Evolutionary conservation across 768 basidiomycete genomes (phyloP).

Genomic region (Dictyophora rubrovolvata): DNA sequence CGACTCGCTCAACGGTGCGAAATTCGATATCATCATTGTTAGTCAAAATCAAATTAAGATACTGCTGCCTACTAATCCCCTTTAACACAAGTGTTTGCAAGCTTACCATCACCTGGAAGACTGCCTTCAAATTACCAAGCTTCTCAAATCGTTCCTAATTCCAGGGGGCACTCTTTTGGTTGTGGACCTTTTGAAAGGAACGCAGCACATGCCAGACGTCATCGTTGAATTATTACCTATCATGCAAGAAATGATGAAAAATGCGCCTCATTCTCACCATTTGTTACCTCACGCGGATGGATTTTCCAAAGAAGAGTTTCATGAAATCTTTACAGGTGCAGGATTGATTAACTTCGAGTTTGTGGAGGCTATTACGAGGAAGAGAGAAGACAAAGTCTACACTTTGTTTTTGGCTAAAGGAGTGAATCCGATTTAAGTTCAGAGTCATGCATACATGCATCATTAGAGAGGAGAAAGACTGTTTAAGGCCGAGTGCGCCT

Average conservation of each 20-base stretch:
- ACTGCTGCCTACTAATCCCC: neutral
- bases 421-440: neutral
- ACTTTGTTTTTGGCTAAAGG: neutral
- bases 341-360: neutral
- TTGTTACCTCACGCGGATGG: neutral
- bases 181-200: neutral
- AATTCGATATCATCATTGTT: neutral
- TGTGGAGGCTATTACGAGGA: neutral
- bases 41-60: neutral
- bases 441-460: no score
- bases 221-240: neutral
- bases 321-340: neutral
- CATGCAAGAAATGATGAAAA: neutral
- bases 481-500: no score
- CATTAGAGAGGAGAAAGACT: no score
- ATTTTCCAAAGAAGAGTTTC: neutral
- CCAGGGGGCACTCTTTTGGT: neutral
- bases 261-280: neutral
- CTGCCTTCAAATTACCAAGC: neutral
- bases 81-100: neutral
- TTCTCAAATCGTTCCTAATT: neutral
- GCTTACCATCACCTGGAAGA: neutral
- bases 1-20: neutral
- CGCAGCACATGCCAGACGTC: neutral
- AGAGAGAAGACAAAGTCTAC: neutral